These are phyloP conservation scores for Trypanosomatidae sp. DNA, from an alignment of 208 protist species.

Conservation along the genomic window DNA sequence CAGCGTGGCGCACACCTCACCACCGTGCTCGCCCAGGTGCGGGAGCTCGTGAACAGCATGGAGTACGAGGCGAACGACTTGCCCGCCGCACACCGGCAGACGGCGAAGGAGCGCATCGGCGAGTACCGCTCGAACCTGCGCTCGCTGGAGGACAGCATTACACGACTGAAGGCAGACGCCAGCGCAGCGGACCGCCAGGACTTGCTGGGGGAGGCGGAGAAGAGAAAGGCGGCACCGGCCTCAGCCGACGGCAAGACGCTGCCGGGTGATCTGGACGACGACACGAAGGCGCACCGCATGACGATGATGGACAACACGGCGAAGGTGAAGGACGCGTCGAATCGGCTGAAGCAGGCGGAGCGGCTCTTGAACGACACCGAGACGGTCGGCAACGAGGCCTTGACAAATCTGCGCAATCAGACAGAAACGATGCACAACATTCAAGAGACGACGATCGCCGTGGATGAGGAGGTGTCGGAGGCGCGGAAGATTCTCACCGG, in stretches of 20 bases:
- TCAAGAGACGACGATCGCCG: slow-evolving; percentile 57
- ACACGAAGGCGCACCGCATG: slow-evolving; percentile 46
- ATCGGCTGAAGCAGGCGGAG: slow-evolving; percentile 56
- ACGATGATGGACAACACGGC: slow-evolving; percentile 81
- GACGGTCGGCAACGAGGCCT: slow-evolving; percentile 49
- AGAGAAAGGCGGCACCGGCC: not conserved
- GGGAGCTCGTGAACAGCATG: slow-evolving; percentile 71
- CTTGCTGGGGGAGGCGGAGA: slow-evolving; percentile 33
- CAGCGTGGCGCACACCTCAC: slow-evolving; percentile 38
- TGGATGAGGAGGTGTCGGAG: slow-evolving; percentile 77
- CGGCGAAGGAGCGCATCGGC: slow-evolving; percentile 42
- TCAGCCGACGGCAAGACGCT: not conserved
- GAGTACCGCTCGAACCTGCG: slow-evolving; percentile 38
- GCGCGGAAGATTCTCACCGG: slow-evolving; percentile 56
- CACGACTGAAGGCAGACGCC: slow-evolving; percentile 37
- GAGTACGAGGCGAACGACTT: slow-evolving; percentile 75
- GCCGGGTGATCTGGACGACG: slow-evolving; percentile 41
- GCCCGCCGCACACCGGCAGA: slow-evolving; percentile 38
- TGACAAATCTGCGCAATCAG: slow-evolving; percentile 60
- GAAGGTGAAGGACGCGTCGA: slow-evolving; percentile 57
- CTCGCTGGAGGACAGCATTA: slow-evolving; percentile 43
- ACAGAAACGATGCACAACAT: slow-evolving; percentile 73
- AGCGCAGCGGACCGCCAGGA: slow-evolving; percentile 59
- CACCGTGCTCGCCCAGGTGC: slow-evolving; percentile 36
- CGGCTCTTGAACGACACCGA: slow-evolving; percentile 70